Percentiles rank a stretch among this genome's conserved stretches.
phyloP scores from a whole-genome alignment of 345 rosid genomes.

The Eucalyptus regnans region DNA sequence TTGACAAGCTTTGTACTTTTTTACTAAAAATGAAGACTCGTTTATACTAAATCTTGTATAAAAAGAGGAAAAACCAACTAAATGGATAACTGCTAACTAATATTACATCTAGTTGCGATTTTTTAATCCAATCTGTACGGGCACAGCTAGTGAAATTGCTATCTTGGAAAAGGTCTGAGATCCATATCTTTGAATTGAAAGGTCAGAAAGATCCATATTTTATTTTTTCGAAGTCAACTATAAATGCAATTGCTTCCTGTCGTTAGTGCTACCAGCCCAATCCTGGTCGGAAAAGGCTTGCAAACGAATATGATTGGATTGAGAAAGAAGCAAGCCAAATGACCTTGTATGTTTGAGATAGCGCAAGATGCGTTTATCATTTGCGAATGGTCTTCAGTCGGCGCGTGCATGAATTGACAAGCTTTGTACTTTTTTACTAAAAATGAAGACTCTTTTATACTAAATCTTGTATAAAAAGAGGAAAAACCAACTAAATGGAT shows the following conservation, averaged over 20 bases:
- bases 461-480: background rate
- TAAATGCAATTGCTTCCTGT: background rate
- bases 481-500: background rate
- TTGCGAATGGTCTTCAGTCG: background rate
- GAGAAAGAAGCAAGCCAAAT: background rate
- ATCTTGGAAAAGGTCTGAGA: no score
- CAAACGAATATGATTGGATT: background rate
- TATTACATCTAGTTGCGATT: background rate
- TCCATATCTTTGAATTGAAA: no score
- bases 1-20: no score
- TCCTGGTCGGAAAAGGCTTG: background rate
- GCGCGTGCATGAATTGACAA: background rate
- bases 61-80: background rate
- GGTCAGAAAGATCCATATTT: no score
- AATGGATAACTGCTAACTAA: background rate
- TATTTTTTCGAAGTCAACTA: background rate
- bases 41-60: background rate
- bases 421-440: no score
- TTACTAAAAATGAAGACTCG: background rate
- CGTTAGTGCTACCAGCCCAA: background rate
- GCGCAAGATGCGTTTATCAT: no score
- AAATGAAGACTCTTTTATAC: background rate
- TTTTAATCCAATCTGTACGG: no score
- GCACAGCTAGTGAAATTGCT: no score
- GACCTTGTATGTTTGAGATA: background rate